These are phyloP conservation scores for Gracilaria caudata DNA, from an alignment of 23 red algal species.

Conservation along the genomic window DNA sequence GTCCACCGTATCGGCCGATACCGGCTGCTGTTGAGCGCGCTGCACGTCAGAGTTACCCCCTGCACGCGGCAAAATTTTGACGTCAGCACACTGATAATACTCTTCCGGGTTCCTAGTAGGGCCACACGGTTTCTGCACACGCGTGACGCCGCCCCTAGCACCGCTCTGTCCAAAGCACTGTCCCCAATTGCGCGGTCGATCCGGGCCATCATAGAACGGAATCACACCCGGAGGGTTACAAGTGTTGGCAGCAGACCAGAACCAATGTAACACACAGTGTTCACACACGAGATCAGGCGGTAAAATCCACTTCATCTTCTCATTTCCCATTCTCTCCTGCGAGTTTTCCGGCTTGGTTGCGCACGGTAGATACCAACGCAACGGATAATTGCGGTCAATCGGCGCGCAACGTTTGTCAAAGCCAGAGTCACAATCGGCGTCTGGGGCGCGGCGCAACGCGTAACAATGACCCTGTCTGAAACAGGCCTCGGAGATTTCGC, in stretches of 20 bases:
- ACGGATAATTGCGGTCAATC: constrained; percentile 44
- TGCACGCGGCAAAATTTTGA: constrained; percentile 26
- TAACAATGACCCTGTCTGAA: constrained; percentile 54
- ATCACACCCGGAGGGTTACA: constrained; percentile 78
- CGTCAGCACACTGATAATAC: constrained; percentile 71
- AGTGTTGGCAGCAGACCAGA: constrained; percentile 63
- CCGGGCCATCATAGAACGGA: constrained; percentile 54
- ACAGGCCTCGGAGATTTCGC: constrained; percentile 45
- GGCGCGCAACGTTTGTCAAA: constrained; percentile 53
- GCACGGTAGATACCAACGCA: constrained; percentile 68
- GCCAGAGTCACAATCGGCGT: constrained; percentile 57
- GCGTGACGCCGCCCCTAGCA: constrained; percentile 50
- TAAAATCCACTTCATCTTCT: constrained; percentile 38
- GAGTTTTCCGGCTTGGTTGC: constrained; percentile 27
- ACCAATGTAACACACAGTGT: constrained; percentile 78
- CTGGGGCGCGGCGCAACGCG: constrained; percentile 39
- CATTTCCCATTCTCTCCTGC: background rate
- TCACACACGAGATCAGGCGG: constrained; percentile 62
- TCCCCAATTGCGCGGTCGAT: constrained; percentile 45
- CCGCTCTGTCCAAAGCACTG: constrained; percentile 56
- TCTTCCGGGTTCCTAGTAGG: constrained; percentile 40
- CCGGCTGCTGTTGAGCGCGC: constrained; percentile 2
- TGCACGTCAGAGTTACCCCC: background rate
- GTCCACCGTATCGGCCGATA: background rate
- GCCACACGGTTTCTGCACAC: constrained; percentile 42